Evolutionary conservation across 441 rosid genomes (phyloP).

Genomic region (Breynia disticha): DNA sequence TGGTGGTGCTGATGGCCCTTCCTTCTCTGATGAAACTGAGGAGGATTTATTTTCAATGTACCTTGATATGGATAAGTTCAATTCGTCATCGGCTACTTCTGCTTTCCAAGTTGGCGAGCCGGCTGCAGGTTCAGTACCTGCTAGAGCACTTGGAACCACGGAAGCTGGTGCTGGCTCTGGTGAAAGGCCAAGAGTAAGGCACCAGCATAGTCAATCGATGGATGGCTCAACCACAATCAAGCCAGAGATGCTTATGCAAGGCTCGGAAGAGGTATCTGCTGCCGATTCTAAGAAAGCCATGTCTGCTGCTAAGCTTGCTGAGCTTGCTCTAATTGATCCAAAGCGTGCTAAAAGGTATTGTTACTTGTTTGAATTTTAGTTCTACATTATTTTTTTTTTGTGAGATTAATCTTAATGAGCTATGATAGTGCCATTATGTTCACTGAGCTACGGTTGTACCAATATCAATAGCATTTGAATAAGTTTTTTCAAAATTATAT

Average conservation of each 20-base stretch:
- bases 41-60: conserved; percentile 84
- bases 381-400: no score
- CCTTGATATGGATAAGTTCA: conserved; percentile 91
- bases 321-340: conserved; percentile 94
- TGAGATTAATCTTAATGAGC: neutral
- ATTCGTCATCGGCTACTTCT: conserved; percentile 65
- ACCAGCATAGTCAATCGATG: conserved; percentile 94
- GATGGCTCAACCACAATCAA: conserved; percentile 74
- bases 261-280: conserved; percentile 49
- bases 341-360: conserved; percentile 92
- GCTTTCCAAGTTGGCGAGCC: conserved; percentile 56
- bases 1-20: conserved; percentile 81
- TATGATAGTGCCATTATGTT: neutral
- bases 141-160: conserved; percentile 11
- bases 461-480: no score
- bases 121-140: conserved; percentile 5
- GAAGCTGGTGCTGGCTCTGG: conserved; percentile 28
- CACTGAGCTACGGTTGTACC: no score
- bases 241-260: conserved; percentile 81
- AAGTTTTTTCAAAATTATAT: no score
- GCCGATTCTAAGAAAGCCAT: conserved; percentile 81
- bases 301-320: conserved; percentile 96
- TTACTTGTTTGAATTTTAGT: neutral
- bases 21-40: conserved; percentile 84
- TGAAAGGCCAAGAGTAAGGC: conserved; percentile 79